These are phyloP conservation scores for Sextonia rubra DNA, from an alignment of 164 flowering plant genomes.

Conservation along the genomic window DNA sequence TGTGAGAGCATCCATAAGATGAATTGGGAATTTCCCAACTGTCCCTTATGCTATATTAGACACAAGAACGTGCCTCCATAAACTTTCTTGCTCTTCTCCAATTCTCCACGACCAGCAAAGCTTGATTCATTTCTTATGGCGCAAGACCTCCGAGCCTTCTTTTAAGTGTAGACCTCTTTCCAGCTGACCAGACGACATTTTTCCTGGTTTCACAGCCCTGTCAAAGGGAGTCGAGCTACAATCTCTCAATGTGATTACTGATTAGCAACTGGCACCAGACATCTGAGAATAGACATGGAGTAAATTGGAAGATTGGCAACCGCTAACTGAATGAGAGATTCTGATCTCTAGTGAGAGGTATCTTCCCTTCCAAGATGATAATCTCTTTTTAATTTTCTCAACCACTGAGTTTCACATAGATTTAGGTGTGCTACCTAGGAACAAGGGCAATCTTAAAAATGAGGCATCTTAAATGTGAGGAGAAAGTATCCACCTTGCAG, in stretches of 20 bases:
- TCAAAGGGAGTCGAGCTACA: background rate
- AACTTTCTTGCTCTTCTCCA: too few species aligned
- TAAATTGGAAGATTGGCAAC: background rate
- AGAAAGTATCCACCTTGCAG: too few species aligned
- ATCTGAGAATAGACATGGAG: background rate
- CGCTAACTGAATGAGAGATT: background rate
- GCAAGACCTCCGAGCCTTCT: background rate
- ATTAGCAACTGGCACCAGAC: background rate
- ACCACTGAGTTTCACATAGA: too few species aligned
- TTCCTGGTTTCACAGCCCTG: background rate
- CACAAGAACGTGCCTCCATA: too few species aligned
- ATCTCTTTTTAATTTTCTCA: background rate
- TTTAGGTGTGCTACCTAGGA: too few species aligned
- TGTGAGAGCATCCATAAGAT: too few species aligned
- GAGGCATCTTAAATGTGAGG: too few species aligned
- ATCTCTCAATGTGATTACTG: background rate
- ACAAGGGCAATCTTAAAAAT: too few species aligned
- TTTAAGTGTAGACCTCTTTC: background rate
- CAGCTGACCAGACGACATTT: background rate
- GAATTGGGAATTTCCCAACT: too few species aligned
- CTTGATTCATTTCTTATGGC: background rate
- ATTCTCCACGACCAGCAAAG: background rate
- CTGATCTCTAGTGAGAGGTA: background rate
- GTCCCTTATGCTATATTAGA: too few species aligned
- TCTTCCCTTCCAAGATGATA: background rate